Conservation (phyloP, 768 basidiomycete species). For the Boletus sp. region DNA sequence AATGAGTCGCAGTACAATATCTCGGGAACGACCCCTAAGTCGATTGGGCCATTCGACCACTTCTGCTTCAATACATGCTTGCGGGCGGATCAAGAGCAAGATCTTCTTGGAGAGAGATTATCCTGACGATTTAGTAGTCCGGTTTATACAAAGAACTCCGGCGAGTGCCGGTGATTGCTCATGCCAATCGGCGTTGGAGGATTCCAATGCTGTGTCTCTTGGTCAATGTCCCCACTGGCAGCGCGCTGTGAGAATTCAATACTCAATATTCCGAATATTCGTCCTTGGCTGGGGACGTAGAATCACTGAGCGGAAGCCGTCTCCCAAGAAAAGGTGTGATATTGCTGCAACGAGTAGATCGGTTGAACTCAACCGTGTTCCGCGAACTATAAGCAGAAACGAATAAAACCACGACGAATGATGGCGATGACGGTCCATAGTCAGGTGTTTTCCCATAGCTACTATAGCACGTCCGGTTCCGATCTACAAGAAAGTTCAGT, state of each 20-base stretch:
- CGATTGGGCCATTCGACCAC: background rate
- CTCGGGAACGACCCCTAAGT: background rate
- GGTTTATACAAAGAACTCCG: background rate
- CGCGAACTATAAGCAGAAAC: background rate
- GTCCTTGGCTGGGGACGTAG: background rate
- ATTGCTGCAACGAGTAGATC: background rate
- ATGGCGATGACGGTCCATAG: background rate
- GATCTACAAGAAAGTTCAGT: slow-evolving; percentile 11
- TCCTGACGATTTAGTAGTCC: background rate
- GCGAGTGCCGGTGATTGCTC: slow-evolving; percentile 6
- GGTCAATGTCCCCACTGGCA: background rate
- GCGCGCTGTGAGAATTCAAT: slow-evolving; percentile 5
- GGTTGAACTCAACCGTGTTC: background rate
- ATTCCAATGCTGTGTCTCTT: slow-evolving; percentile 6
- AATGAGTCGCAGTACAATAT: background rate
- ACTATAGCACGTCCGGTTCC: slow-evolving; percentile 4
- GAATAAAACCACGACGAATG: background rate
- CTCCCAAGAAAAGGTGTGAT: slow-evolving; percentile 2
- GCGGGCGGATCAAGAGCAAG: background rate
- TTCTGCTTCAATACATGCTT: background rate
- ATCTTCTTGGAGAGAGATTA: background rate
- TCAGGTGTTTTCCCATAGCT: background rate
- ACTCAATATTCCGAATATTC: background rate
- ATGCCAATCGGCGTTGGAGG: background rate
- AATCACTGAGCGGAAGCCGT: background rate